Percentiles rank a stretch among this genome's conserved stretches.
These are phyloP conservation scores for Kokia cookei DNA, from an alignment of 441 rosid genomes.

Conservation along the genomic window DNA sequence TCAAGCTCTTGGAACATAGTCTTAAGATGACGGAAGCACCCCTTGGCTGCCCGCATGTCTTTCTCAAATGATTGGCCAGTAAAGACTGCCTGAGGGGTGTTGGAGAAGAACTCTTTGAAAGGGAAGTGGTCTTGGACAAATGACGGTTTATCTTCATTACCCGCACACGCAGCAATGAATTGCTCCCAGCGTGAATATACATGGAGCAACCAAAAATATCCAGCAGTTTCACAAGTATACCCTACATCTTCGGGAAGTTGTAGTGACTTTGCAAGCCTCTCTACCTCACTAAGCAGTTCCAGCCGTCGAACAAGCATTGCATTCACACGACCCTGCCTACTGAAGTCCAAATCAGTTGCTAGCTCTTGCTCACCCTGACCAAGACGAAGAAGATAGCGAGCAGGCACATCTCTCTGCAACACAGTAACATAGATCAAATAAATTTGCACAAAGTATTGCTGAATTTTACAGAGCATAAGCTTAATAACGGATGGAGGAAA, in stretches of 20 bases:
- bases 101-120: conserved; percentile 81
- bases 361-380: conserved; percentile 99
- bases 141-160: conserved; percentile 69
- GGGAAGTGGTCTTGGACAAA: conserved; percentile 86
- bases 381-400: conserved; percentile 95
- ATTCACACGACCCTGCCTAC: conserved; percentile 98
- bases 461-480: neutral
- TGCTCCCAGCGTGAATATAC: conserved; percentile 98
- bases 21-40: conserved; percentile 91
- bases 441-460: neutral
- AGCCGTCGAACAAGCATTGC: conserved; percentile 98
- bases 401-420: conserved; percentile 96
- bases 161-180: conserved; percentile 84
- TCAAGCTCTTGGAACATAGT: conserved; percentile 97
- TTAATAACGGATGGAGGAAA: neutral
- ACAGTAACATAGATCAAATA: conserved; percentile 8
- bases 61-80: conserved; percentile 82
- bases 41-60: conserved; percentile 95
- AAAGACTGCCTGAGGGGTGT: conserved; percentile 78
- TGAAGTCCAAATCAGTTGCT: conserved; percentile 98
- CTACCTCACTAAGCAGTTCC: conserved; percentile 90
- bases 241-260: conserved; percentile 99
- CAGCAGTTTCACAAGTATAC: conserved; percentile 98
- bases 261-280: conserved; percentile 93
- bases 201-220: conserved; percentile 98